Evolutionary conservation across 352 stramenopile genomes (phyloP), one percentile per base, ranked within the genome.

Genomic region (Phytopythium oedochilum): DNA sequence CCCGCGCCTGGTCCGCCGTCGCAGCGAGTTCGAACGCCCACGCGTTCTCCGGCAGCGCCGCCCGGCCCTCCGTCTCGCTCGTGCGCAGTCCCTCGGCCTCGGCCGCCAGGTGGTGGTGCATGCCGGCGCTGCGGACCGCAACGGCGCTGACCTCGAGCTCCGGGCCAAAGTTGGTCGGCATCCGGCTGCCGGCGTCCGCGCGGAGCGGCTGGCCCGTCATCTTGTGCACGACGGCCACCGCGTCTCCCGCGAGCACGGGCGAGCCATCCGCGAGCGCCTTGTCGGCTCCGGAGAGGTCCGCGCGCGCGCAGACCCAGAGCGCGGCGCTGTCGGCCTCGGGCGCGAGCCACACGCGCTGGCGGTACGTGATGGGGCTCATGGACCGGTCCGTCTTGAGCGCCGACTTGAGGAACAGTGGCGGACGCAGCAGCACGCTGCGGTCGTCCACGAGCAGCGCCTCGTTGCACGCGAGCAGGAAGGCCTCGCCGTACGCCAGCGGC

Each of bases 281-380:
- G 38, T 89, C 78, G 1, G 81, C 81, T 1, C 63, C 64, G 14
- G 73, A 60, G 17, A 91, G 67, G 39, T 93, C 79, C 0, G 80
- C 85, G 17, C 72, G 79, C 17, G 63, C 60, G 52, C 83, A 92
- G 48, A 75, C 46, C 85, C 85, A 94, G 31, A 94, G 66, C 35
- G 85, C 82, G 2, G 69, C 70, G 56, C 78, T 91, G 51, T 93
- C 85, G 12, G 70, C 63, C 17, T 84, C 80, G 11, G 72, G 47
- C 39, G 71, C 78, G 34, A 92, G 35, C 75, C 76, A 91, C 42
- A 93, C 75, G 25, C 78, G 80, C 61, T 93, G 85, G 52, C 91
- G 86, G 63, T 90, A 92, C 55, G 83, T 84, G 52, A 94, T 87
- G n/a, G 85, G 81, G 32, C 85, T 94, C 81, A 93, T 93, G 22